Percentiles rank a stretch among this genome's conserved stretches.
phyloP scores from a whole-genome alignment of 2,329 filamentous ascomycete genomes.

The Zymoseptoria passerinii region DNA sequence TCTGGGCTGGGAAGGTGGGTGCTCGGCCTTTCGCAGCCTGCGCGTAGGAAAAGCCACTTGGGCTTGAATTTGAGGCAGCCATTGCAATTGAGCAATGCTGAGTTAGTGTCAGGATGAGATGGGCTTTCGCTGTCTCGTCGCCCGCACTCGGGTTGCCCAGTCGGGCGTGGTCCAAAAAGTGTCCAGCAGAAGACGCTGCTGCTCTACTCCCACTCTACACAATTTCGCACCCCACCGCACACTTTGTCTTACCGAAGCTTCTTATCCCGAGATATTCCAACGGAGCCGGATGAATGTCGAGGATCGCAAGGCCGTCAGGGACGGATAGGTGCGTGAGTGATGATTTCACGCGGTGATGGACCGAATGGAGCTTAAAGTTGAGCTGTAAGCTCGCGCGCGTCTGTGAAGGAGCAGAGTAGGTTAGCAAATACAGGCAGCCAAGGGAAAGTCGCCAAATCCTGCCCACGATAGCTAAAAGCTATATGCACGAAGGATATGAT shows the following conservation, averaged over 20 bases:
- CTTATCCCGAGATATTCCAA: neutral
- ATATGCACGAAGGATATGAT: neutral
- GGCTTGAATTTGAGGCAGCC: conserved; percentile 23
- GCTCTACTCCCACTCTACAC: neutral
- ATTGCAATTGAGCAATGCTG: conserved; percentile 15
- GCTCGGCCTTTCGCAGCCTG: conserved; percentile 82
- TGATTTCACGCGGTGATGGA: neutral
- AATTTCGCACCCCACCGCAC: neutral
- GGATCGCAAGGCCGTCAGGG: neutral
- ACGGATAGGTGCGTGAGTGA: neutral
- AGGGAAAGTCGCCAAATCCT: neutral
- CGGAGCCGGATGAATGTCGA: neutral
- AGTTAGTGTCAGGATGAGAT: conserved; percentile 4
- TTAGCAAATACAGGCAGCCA: neutral
- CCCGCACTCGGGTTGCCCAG: conserved; percentile 18
- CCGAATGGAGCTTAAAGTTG: neutral
- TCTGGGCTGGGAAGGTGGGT: conserved; percentile 37
- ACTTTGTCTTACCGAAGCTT: neutral
- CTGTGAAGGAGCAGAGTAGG: neutral
- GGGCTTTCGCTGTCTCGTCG: conserved; percentile 11
- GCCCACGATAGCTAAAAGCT: neutral
- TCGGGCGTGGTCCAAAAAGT: conserved; percentile 18
- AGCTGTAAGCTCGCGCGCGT: neutral
- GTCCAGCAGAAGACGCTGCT: conserved; percentile 16
- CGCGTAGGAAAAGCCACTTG: conserved; percentile 71